phyloP scores from a whole-genome alignment of 2,329 filamentous ascomycete genomes.

The Samsoniella hepiali region DNA sequence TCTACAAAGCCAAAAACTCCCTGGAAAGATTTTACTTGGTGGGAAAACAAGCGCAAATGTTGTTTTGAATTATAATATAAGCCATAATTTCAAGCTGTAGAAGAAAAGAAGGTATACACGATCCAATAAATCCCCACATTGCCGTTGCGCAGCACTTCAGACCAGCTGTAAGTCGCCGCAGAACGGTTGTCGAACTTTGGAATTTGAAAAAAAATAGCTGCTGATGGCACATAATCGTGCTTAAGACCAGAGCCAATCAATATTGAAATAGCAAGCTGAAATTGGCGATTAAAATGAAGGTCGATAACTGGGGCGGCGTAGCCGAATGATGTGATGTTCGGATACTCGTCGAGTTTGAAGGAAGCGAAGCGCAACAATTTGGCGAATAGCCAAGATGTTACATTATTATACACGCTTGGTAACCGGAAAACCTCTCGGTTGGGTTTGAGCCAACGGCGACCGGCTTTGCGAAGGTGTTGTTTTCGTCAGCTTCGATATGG shows the following conservation, averaged over 20 bases:
- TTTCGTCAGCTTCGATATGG: background rate
- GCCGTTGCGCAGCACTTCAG: background rate
- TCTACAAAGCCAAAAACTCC: background rate
- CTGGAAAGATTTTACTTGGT: background rate
- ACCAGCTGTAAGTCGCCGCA: conserved; percentile 6
- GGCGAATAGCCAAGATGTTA: background rate
- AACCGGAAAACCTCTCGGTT: conserved; percentile 1
- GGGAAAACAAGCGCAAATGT: background rate
- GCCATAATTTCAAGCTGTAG: conserved; percentile 2
- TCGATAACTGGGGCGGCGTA: background rate
- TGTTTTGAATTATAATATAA: background rate
- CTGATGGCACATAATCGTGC: background rate
- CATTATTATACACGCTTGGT: conserved; percentile 12
- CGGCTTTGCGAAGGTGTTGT: background rate
- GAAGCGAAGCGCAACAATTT: conserved; percentile 1
- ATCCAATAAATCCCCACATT: conserved; percentile 1
- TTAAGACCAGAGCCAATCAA: background rate
- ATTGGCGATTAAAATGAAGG: background rate
- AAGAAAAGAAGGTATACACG: conserved; percentile 12
- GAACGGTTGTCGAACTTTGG: background rate
- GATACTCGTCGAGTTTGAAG: background rate
- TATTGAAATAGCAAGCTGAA: conserved; percentile 9
- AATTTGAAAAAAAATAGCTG: conserved; percentile 8
- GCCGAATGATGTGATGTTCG: background rate
- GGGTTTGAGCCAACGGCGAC: background rate